Base-by-base conservation (phyloP, 164 flowering plant genomes). In the Akebia trifoliata region DNA sequence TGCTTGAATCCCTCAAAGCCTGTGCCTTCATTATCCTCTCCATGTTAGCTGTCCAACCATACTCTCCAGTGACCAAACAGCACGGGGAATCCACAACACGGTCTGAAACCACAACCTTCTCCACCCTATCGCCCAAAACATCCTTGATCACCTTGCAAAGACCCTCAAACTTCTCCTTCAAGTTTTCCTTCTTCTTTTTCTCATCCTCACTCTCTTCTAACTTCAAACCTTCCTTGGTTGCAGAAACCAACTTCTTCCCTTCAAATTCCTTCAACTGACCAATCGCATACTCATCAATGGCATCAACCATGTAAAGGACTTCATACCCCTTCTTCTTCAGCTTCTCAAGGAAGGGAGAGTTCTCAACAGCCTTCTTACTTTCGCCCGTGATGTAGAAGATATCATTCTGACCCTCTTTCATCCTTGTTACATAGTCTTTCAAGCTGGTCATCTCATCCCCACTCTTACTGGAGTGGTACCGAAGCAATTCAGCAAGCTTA, bases 191-290 rank as follows among this genome's bases (percentile, higher is more conserved):
- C 68, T 62, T 77, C 48, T 75, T 65, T 76, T 77, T 75, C 71
- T 81, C 86, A 21, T 81, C 86, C 45, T 79, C 83, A 12, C 47
- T 73, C 54, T 81, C 86, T 4, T 81, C 86, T 17, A 79, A 73
- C 66, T 81, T 77, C 59, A 81, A 52, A 21, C 86, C 86, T 43
- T 81, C 86, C 75, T 81, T 81, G 59, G 86, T 81, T 0, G 86
- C 86, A 45, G 86, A 81, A 1, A 81, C 84, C 15, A 81, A 79
- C 70, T 81, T 81, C 79, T 81, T 81, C n/a, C 86, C 86, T 66
- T 81, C 86, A 40, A 67, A 81, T 26, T 81, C 86, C 81, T 81
- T 81, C 54, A 81, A 62, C 57, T 81, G 86, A 36, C 86, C 84
- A 30, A 81, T 73, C 15, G 82, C 84, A 66, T 81, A 81, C 65